Base-by-base conservation (phyloP, 2,329 filamentous ascomycete genomes). In the Helotiales sp. region DNA sequence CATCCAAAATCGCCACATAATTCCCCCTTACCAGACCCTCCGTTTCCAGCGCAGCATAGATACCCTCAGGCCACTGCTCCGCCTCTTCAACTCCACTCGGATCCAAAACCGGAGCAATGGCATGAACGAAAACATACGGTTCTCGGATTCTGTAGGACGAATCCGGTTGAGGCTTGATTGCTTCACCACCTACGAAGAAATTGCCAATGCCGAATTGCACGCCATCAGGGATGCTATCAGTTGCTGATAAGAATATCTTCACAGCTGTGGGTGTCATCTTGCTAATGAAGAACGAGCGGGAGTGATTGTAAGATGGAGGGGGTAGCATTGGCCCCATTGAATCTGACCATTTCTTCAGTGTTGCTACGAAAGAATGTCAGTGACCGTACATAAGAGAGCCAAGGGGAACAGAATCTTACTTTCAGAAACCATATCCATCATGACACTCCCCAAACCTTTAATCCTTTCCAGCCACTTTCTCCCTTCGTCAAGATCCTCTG, bases 401-500 rank as follows among this genome's bases (percentile, higher is more conserved):
- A 7, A n/a, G 15, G 11, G 30, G 11, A 52, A n/a, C 37, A 15
- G 13, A 52, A 52, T n/a, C 49, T 52, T 30, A 52, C 49, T 52
- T 52, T 52, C 49, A 6, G 49, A 52, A 52, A 52, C 49, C 49
- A 52, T 52, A 28, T 52, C 49, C 49, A 28, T 52, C 49, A 52
- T 52, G 15, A 52, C 49, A 15, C n/a, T 30, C 2, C 49, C 49
- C 22, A 52, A 52, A n/a, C 49, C 24, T 10, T 52, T 52, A 5
- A 52, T 30, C 5, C 49, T 52, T 8, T 52, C 49, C 10, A 52
- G 49, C 49, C 49, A 52, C 49, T 52, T 52, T 7, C 49, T 52
- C 5, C 49, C 49, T 24, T 52, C 49, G 3, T 52, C 49, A 15
- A 52, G 24, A 52, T 52, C 24, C 49, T 52, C 49, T 24, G 49